These are phyloP conservation scores for Erodium texanum DNA, from an alignment of 441 rosid species.

Conservation along the genomic window DNA sequence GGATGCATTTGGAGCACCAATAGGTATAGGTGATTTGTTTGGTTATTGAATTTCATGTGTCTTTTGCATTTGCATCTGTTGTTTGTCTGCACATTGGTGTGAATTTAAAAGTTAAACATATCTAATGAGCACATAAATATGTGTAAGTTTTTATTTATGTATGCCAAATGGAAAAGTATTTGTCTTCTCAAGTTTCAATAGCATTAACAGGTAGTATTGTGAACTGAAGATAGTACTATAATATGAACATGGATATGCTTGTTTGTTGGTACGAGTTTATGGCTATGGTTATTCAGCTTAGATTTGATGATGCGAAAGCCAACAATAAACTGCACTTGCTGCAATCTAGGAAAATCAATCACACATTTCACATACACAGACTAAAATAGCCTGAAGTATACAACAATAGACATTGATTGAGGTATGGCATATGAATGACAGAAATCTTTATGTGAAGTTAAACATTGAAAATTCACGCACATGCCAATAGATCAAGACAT, in stretches of 20 bases:
- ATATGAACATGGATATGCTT: background rate
- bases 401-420: background rate
- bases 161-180: background rate
- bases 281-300: background rate
- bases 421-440: background rate
- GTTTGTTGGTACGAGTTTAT: background rate
- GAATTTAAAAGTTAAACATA: background rate
- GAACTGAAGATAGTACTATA: background rate
- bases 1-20: constrained; percentile 82
- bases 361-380: background rate
- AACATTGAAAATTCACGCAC: background rate
- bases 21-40: constrained; percentile 35
- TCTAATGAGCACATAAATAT: too few relatives aligned
- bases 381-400: background rate
- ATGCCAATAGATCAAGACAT: background rate
- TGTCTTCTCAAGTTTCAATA: too few relatives aligned
- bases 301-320: background rate
- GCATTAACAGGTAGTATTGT: too few relatives aligned
- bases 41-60: background rate
- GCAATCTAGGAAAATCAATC: background rate
- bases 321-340: background rate
- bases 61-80: background rate
- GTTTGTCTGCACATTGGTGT: background rate
- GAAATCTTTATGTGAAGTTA: background rate
- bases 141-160: background rate